Evolutionary conservation across 768 basidiomycete species (phyloP), one percentile per base, ranked within the genome.

Genomic region (Suillus ampliporus): DNA sequence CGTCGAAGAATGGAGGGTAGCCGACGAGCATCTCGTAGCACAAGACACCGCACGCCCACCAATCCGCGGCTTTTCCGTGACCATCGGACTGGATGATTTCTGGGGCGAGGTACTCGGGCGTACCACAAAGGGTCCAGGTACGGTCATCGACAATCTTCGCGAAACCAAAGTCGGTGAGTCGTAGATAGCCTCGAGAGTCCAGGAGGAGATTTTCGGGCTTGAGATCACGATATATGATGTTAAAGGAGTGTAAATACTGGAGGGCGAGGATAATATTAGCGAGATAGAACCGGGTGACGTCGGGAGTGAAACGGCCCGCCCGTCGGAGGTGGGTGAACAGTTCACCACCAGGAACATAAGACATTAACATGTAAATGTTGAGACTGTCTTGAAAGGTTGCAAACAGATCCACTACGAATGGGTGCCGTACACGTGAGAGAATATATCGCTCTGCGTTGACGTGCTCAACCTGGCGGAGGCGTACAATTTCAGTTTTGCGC

Each of bases 11-110:
- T 23, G 97, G 97, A 31, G 97, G 96, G 72, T 97, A 99, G 2
- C 97, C 97, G 37, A 97, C 97, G 48, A 99, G 86, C 95, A 99
- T 98, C 76, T 99, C 97, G 74, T 97, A 99, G 75, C 93, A 94
- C 40, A 99, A 82, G 51, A 99, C 92, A 21, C 97, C 97, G 70
- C 95, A 91, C 10, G 97, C 97, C 97, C 97, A 99, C 95, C 95
- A 99, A 74, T 99, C 97, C 7, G 95, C 96, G 10, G 96, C 95
- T 75, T 97, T 97, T 13, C 95, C 95, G 76, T 99, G 97, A 13
- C 97, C 97, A 65, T 97, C 95, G 7, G 94, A 95, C 71, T 97
- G 91, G 62, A 99, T 97, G 62, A 99, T 97, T 78, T 99, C 97
- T 21, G 97, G 97, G 3, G 97, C 97, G 41, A 99, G 88, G 73